phyloP scores from a whole-genome alignment of 371 early-diverging fungal genomes.

The Cokeromyces recurvatus region DNA sequence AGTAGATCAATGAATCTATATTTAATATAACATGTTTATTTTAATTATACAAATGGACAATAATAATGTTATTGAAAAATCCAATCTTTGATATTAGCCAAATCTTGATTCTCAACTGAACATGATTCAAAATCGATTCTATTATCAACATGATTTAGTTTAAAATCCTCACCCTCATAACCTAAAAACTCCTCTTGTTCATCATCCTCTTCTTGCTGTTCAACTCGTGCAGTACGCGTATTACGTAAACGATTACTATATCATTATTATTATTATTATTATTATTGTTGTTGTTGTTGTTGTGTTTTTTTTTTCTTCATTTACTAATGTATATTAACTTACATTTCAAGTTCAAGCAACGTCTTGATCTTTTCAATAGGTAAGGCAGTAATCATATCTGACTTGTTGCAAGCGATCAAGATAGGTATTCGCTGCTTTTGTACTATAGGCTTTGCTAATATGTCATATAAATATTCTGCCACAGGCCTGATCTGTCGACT shows the following conservation, averaged over 20 bases:
- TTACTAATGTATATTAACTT: conserved; percentile 15
- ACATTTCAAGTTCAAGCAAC: conserved; percentile 76
- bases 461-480: conserved; percentile 74
- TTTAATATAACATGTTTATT: too few species aligned
- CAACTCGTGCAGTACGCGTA: conserved; percentile 66
- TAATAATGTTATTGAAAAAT: conserved; percentile 4
- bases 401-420: conserved; percentile 81
- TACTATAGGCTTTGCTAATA: conserved; percentile 60
- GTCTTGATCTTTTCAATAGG: conserved; percentile 58
- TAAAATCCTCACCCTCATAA: conserved; percentile 73
- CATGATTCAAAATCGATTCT: conserved; percentile 58
- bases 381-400: conserved; percentile 69
- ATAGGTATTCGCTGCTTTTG: conserved; percentile 57
- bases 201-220: conserved; percentile 55
- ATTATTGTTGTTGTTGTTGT: too few species aligned
- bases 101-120: conserved; percentile 48
- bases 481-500: conserved; percentile 45
- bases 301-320: neutral
- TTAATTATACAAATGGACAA: conserved; percentile 1
- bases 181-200: conserved; percentile 67
- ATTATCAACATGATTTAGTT: conserved; percentile 75
- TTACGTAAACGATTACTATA: conserved; percentile 60
- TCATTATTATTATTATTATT: neutral
- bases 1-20: too few species aligned
- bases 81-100: conserved; percentile 46